phyloP scores from a whole-genome alignment of 805 yeast genomes.

The Cyberlindnera americana region DNA sequence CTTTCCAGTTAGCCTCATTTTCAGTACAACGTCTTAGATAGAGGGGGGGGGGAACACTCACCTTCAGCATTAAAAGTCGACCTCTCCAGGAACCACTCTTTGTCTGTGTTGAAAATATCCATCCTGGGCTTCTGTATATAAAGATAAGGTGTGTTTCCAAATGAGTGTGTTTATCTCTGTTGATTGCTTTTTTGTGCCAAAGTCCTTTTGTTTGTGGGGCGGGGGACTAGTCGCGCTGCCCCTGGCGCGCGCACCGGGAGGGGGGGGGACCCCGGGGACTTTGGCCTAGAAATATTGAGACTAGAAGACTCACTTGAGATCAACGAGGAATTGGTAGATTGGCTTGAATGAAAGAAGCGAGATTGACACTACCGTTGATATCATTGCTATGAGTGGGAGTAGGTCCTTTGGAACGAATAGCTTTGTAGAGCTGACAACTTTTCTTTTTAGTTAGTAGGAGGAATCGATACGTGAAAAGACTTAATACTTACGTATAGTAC shows the following conservation, averaged over 20 bases:
- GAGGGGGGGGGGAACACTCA: constrained; percentile 1
- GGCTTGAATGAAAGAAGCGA: background rate
- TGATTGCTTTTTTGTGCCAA: too few relatives aligned
- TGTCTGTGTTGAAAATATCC: constrained; percentile 4
- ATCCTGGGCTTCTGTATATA: too few relatives aligned
- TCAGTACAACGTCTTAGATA: too few relatives aligned
- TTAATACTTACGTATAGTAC: constrained; percentile 13
- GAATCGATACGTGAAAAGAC: too few relatives aligned
- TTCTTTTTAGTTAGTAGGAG: background rate
- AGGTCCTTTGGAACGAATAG: constrained; percentile 10
- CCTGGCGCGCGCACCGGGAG: too few relatives aligned
- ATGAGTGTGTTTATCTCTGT: too few relatives aligned
- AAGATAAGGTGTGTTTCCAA: too few relatives aligned
- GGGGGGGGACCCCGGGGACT: too few relatives aligned
- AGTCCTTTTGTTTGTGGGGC: background rate
- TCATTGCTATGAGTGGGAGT: constrained; percentile 5
- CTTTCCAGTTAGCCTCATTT: too few relatives aligned
- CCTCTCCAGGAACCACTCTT: constrained; percentile 6
- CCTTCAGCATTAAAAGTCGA: constrained; percentile 10
- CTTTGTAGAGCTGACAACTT: constrained; percentile 8
- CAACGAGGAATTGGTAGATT: background rate
- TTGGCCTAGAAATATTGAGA: too few relatives aligned
- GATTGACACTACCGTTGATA: constrained; percentile 1
- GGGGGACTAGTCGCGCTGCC: too few relatives aligned
- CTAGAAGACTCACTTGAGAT: background rate